Base-by-base conservation (phyloP, 2,329 filamentous ascomycete genomes). In the Lachnellula arida region DNA sequence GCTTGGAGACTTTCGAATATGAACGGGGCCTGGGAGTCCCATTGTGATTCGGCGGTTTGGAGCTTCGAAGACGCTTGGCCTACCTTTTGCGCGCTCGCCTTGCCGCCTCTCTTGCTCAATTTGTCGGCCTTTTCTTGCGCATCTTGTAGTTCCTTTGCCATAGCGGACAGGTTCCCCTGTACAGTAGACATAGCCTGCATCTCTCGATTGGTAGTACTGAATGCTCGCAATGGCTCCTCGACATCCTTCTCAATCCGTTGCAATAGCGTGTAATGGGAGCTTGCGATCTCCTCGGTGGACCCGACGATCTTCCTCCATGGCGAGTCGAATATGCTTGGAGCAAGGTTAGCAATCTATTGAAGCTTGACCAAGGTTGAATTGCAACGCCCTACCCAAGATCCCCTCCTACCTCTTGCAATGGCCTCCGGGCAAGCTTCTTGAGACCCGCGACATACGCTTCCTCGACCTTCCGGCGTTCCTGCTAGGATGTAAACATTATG, bases 381-480 rank as follows among this genome's bases (percentile, higher is more conserved):
- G 11, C 46, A 39, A 37, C 47, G 60, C 74, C 83, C 68, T 85
- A 97, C 94, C 94, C 94, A 61, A 99, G 80, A 67, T 97, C 90
- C 7, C 87, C 87, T 51, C 84, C 81, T 61, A 85, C 80, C 70
- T 92, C 91, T 53, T 89, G 86, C 53, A 88, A 82, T 63, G 84
- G 86, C 70, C 85, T 86, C 67, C 85, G 81, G 58, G 88, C 81
- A 60, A 99, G 83, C 76, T 89, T 96, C 67, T 87, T 87, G 65
- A 99, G 76, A 44, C 88, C 86, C 66, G 85, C 79, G 47, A 90
- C 89, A 74, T 99, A 99, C 69, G 86, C 81, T 68, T 97, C 93
- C 74, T 99, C 94, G 60, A 97, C 81, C 67, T 86, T 88, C 71
- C 92, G 88, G 65, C 94, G 90, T 78, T 99, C 94, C 93, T 97